Conservation (phyloP, 1,284 basidiomycete genomes). For the Moniliella sp. region DNA sequence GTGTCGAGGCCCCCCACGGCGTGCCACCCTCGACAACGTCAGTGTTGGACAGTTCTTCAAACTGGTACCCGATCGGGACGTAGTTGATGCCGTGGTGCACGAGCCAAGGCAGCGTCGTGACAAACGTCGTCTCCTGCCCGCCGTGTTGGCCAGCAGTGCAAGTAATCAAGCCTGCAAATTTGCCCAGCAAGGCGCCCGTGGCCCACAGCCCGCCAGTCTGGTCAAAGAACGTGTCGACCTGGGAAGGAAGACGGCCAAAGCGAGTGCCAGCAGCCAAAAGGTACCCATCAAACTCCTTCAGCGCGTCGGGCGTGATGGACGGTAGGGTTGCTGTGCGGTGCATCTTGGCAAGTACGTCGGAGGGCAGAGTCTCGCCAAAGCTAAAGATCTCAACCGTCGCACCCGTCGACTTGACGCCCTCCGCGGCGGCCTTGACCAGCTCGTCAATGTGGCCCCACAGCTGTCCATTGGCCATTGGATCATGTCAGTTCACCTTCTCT, state of each 20-base stretch:
- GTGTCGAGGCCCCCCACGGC: conserved; percentile 15
- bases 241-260: conserved; percentile 37
- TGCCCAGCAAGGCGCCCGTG: conserved; percentile 50
- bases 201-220: conserved; percentile 55
- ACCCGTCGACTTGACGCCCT: conserved; percentile 50
- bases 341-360: conserved; percentile 57
- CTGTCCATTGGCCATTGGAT: too few relatives aligned
- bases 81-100: conserved; percentile 17
- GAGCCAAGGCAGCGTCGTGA: conserved; percentile 20
- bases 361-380: conserved; percentile 60
- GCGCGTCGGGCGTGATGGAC: conserved; percentile 46
- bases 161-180: conserved; percentile 53
- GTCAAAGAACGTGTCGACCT: conserved; percentile 46
- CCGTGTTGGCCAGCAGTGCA: conserved; percentile 40
- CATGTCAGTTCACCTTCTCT: too few relatives aligned
- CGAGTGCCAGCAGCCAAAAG: conserved; percentile 42
- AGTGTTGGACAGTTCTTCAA: conserved; percentile 6
- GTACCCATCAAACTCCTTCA: conserved; percentile 42
- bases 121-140: conserved; percentile 16
- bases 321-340: conserved; percentile 52
- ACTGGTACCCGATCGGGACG: conserved; percentile 11
- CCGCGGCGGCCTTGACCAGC: conserved; percentile 60
- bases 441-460: conserved; percentile 27
- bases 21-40: conserved; percentile 8
- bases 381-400: conserved; percentile 51